Percentiles rank a stretch among this genome's conserved stretches.
Conservation (phyloP, 2,329 filamentous ascomycete species). For the Fusarium sp. region DNA sequence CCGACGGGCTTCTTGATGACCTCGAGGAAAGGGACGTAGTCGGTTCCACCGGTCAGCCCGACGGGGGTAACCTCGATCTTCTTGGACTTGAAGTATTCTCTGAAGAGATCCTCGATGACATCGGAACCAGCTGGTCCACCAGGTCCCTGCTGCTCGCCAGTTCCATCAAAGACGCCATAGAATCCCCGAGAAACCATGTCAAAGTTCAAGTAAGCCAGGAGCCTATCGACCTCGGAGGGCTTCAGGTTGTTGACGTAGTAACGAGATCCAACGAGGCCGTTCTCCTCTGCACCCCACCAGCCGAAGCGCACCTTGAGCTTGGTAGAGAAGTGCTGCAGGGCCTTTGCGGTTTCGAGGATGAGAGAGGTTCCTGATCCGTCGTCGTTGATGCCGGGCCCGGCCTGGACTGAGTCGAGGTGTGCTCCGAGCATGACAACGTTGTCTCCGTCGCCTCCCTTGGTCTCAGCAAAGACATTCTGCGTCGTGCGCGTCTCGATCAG, state of each 20-base stretch:
- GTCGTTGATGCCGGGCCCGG: slow-evolving; percentile 57
- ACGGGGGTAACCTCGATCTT: slow-evolving; percentile 46
- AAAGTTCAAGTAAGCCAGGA: slow-evolving; percentile 53
- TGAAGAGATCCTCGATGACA: slow-evolving; percentile 48
- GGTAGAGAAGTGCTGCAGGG: slow-evolving; percentile 48
- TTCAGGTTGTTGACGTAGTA: slow-evolving; percentile 51
- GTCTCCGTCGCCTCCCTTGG: slow-evolving; percentile 53
- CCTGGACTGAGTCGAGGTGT: slow-evolving; percentile 55
- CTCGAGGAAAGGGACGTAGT: slow-evolving; percentile 68
- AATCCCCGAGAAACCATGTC: slow-evolving; percentile 53
- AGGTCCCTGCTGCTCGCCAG: slow-evolving; percentile 50
- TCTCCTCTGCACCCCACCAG: slow-evolving; percentile 59
- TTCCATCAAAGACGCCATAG: slow-evolving; percentile 49
- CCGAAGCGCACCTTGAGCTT: slow-evolving; percentile 53
- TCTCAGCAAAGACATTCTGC: slow-evolving; percentile 58
- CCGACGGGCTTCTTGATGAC: slow-evolving; percentile 61
- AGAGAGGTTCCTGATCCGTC: slow-evolving; percentile 55
- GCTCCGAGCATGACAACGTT: slow-evolving; percentile 56
- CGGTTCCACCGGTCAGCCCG: slow-evolving; percentile 58
- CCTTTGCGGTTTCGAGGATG: slow-evolving; percentile 53
- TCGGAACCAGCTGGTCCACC: slow-evolving; percentile 48
- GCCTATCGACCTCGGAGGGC: slow-evolving; percentile 45
- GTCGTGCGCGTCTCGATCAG: slow-evolving; percentile 52
- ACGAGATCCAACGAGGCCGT: slow-evolving; percentile 50
- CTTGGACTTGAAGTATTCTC: slow-evolving; percentile 46